Evolutionary conservation across 768 basidiomycete genomes (phyloP), one percentile per base, ranked within the genome.

Genomic region (Tricholoma bakamatsutake): DNA sequence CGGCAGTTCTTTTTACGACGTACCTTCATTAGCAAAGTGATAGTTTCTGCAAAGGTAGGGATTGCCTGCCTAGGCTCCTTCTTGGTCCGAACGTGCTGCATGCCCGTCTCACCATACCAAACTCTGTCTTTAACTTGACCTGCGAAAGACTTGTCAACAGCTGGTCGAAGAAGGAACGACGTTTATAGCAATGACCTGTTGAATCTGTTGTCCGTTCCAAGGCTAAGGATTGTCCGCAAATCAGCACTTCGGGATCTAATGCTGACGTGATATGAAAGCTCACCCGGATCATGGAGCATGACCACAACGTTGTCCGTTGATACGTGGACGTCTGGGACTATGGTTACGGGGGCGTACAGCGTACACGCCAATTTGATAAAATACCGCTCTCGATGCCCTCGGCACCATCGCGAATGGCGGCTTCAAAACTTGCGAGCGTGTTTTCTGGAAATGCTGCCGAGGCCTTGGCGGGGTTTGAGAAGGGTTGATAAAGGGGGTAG

Each of bases 301-400:
- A 98, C 71, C 33, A 98, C 87, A 39, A 90, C 82, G 65, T 84
- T 80, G 70, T 99, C 96, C 60, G 75, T 73, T 34, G 95, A 92
- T 64, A 96, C 87, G 71, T 98, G 95, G 64, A 98, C 93, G 83
- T 97, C 95, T 96, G 82, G 63, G 69, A 73, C 73, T 64, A 65
- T 63, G 67, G 69, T 82, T 85, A 77, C 84, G 73, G 77, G 71
- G 71, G 59, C 59, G 62, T 61, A 60, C 57, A 73, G 67, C 64
- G 63, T 53, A 69, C 70, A 67, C 63, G 68, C 65, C 67, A 60
- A 63, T 53, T 53, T 50, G 59, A 63, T 60, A 76, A 73, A 83
- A 74, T 94, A 97, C 96, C 95, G 69, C 91, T 94, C 81, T 99
- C 96, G 66, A 99, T 96, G 63, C 80, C 95, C 69, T 99, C 93